A percentile compares a stretch with the other conserved stretches of the same genome.
phyloP scores from a whole-genome alignment of 257 asterid genomes.

The Pogostemon cablin region DNA sequence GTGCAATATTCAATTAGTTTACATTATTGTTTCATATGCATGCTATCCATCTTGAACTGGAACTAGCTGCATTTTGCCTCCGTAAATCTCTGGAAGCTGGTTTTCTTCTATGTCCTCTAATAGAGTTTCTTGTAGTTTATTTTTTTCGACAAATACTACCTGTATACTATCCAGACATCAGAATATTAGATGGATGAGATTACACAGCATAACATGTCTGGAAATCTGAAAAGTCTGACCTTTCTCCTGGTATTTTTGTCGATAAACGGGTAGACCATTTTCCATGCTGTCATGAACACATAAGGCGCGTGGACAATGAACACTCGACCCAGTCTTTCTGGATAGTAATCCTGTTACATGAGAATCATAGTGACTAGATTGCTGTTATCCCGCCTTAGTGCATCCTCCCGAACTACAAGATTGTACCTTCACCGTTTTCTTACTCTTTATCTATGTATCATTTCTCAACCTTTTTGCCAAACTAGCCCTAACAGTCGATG shows the following conservation, averaged over 20 bases:
- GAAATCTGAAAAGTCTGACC: slow-evolving; percentile 38
- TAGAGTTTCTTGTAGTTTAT: slow-evolving; percentile 49
- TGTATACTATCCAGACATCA: not conserved
- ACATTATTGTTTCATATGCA: too few species aligned
- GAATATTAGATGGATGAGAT: not conserved
- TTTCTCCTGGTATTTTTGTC: slow-evolving; percentile 73
- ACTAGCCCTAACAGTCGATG: too few species aligned
- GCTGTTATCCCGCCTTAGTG: too few species aligned
- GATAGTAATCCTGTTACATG: slow-evolving; percentile 68
- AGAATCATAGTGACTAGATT: not conserved
- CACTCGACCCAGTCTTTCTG: slow-evolving; percentile 75
- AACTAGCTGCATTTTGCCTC: slow-evolving; percentile 70
- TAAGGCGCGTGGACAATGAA: slow-evolving; percentile 62
- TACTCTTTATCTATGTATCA: too few species aligned
- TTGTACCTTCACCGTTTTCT: too few species aligned
- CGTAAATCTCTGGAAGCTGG: slow-evolving; percentile 80
- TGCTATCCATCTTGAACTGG: slow-evolving; percentile 67
- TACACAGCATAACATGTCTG: not conserved
- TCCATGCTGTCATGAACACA: slow-evolving; percentile 72
- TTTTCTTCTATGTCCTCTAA: slow-evolving; percentile 67
- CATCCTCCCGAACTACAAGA: too few species aligned
- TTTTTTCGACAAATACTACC: slow-evolving; percentile 68
- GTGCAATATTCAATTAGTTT: not conserved
- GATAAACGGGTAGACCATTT: slow-evolving; percentile 67
- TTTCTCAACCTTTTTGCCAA: too few species aligned